Conservation (phyloP, 2,329 filamentous ascomycete species). For the Talaromyces sp. region DNA sequence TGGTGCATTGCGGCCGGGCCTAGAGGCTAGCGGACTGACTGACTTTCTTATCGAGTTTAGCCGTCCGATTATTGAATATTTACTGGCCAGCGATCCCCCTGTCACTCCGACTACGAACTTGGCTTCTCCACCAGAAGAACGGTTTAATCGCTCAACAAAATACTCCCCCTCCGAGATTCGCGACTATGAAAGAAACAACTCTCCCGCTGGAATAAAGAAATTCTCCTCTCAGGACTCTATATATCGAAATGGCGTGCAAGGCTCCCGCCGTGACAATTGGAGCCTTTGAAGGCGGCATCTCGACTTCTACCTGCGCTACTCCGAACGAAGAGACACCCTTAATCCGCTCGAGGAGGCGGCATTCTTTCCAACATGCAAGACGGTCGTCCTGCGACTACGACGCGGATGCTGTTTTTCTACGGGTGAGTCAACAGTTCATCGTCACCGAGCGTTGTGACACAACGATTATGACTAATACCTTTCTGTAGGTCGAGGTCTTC, state of each 20-base stretch:
- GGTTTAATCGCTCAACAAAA: constrained; percentile 1
- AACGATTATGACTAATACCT: neutral
- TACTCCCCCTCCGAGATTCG: neutral
- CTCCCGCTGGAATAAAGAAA: neutral
- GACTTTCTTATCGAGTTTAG: neutral
- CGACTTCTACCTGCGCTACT: constrained; percentile 24
- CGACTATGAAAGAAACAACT: neutral
- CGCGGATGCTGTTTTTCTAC: constrained; percentile 42
- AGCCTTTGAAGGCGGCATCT: constrained; percentile 26
- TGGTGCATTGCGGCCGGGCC: neutral
- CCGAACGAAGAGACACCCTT: constrained; percentile 31
- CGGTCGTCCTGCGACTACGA: constrained; percentile 42
- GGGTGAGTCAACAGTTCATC: constrained; percentile 26
- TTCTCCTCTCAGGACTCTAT: neutral
- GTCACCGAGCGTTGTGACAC: neutral
- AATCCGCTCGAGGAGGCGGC: constrained; percentile 38
- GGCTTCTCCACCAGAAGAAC: constrained; percentile 2
- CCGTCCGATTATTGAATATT: neutral
- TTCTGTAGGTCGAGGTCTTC: constrained; percentile 41
- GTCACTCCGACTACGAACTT: neutral
- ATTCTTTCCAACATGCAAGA: constrained; percentile 42
- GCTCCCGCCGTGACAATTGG: constrained; percentile 38
- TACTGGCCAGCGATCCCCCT: constrained; percentile 4
- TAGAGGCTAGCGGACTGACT: neutral
- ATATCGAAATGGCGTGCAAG: constrained; percentile 33